Conservation (phyloP, 306 rosid species). For the Rubus idaeus region DNA sequence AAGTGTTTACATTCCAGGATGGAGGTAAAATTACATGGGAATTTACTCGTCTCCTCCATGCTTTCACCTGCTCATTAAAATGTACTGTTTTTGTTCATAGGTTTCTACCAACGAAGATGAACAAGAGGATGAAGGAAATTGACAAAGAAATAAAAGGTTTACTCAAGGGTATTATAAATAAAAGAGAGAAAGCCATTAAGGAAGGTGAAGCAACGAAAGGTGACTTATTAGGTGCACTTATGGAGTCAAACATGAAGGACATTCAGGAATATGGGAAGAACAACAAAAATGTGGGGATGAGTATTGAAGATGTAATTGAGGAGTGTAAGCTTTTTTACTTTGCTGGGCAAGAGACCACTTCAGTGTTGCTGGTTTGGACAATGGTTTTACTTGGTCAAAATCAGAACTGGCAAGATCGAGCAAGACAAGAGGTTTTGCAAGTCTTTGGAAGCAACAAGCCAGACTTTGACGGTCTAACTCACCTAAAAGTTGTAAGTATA, state of each 20-base stretch:
- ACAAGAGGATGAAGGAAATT: conserved; percentile 13
- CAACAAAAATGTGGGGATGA: conserved; percentile 19
- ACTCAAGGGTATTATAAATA: conserved; percentile 25
- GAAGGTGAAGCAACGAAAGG: conserved; percentile 29
- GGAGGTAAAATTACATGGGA: conserved; percentile 23
- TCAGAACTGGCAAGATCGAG: conserved; percentile 32
- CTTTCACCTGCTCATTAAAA: background rate
- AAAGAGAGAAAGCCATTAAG: conserved; percentile 28
- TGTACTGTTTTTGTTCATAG: conserved; percentile 8
- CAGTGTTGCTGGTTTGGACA: conserved; percentile 35
- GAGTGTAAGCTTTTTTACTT: conserved; percentile 43
- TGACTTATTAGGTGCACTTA: conserved; percentile 20
- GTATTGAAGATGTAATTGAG: conserved; percentile 23
- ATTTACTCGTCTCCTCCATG: background rate
- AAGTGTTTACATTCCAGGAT: conserved; percentile 25
- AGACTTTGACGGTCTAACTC: conserved; percentile 25
- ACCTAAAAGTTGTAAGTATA: conserved; percentile 29
- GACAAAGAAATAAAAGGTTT: conserved; percentile 28
- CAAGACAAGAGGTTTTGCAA: conserved; percentile 33
- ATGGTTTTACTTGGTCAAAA: conserved; percentile 21
- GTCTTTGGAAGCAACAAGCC: conserved; percentile 26
- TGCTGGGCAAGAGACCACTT: conserved; percentile 43
- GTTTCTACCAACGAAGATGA: conserved; percentile 33
- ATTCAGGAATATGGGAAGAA: background rate
- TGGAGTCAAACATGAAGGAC: conserved; percentile 7